phyloP scores from a whole-genome alignment of 805 yeast genomes.

The Candida corydali region DNA sequence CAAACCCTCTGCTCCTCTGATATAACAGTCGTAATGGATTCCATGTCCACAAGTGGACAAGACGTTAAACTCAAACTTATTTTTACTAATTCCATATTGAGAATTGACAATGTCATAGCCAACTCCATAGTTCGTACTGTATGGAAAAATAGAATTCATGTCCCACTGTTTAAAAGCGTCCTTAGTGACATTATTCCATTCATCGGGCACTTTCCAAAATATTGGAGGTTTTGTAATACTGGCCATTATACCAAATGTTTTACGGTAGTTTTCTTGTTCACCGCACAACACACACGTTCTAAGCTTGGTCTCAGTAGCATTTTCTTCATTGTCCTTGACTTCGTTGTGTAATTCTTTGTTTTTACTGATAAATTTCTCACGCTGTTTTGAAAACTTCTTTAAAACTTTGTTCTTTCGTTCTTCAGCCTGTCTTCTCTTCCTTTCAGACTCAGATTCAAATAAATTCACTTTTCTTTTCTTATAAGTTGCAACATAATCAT shows the following conservation, averaged over 20 bases:
- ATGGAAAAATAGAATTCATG: constrained; percentile 15
- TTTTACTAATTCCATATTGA: constrained; percentile 12
- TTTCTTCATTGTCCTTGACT: constrained; percentile 8
- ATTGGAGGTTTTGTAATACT: constrained; percentile 42
- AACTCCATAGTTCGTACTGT: constrained; percentile 15
- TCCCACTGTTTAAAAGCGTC: constrained; percentile 21
- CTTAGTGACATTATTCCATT: constrained; percentile 13
- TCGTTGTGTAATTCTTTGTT: constrained; percentile 22
- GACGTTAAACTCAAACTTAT: constrained; percentile 20
- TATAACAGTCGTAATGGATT: constrained; percentile 45
- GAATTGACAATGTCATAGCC: constrained; percentile 14
- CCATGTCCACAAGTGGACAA: constrained; percentile 51
- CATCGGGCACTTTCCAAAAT: constrained; percentile 45
- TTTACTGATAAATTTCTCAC: constrained; percentile 38
- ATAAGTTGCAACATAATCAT: constrained; percentile 45
- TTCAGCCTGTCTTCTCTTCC: constrained; percentile 53
- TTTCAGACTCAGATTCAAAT: constrained; percentile 53
- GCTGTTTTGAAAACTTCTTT: constrained; percentile 57
- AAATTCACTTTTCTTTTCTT: constrained; percentile 38
- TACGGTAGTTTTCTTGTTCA: constrained; percentile 41
- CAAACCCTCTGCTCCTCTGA: constrained; percentile 20
- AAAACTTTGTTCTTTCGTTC: constrained; percentile 59
- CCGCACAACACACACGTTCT: constrained; percentile 59
- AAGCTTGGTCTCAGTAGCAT: constrained; percentile 12
- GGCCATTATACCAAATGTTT: constrained; percentile 58